Percentiles rank a stretch among this genome's conserved stretches.
Evolutionary conservation across 495 filamentous ascomycete genomes (phyloP).

Genomic region (Hypoxylon trugodes): DNA sequence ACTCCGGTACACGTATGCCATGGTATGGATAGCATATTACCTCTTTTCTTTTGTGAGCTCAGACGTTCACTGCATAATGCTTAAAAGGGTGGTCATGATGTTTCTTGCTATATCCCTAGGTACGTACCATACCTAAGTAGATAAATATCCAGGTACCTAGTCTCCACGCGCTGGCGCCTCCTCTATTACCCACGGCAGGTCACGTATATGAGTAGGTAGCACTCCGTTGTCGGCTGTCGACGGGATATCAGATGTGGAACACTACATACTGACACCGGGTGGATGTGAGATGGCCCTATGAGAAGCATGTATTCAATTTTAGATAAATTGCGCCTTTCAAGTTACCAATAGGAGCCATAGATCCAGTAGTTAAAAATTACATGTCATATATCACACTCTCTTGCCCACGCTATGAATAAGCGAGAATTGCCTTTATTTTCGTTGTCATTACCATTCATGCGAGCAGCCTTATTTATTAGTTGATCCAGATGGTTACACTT

Average conservation of each 20-base stretch:
- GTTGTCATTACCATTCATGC: background rate
- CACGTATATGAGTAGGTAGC: background rate
- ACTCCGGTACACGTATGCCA: background rate
- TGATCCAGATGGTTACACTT: slow-evolving; percentile 35
- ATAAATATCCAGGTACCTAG: background rate
- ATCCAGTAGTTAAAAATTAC: slow-evolving; percentile 31
- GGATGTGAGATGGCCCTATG: slow-evolving; percentile 1
- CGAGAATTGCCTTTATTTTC: slow-evolving; percentile 7
- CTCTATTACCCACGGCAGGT: slow-evolving; percentile 6
- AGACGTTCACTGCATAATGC: background rate
- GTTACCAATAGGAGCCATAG: slow-evolving; percentile 14
- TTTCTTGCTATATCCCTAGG: no score
- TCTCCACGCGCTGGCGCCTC: background rate
- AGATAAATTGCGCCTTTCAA: slow-evolving; percentile 25
- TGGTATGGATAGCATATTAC: slow-evolving; percentile 6
- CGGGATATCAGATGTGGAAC: slow-evolving; percentile 4
- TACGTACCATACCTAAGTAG: background rate
- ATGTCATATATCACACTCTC: slow-evolving; percentile 30
- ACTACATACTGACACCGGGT: background rate
- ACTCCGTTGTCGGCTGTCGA: slow-evolving; percentile 25
- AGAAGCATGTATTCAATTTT: slow-evolving; percentile 6
- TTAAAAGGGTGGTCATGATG: no score
- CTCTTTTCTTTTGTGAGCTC: background rate
- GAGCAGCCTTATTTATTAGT: slow-evolving; percentile 29
- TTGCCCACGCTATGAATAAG: slow-evolving; percentile 21